A percentile compares a stretch with the other conserved stretches of the same genome.
Evolutionary conservation across 2,329 filamentous ascomycete species (phyloP).

Genomic region (Phaeosphaeria sp.): DNA sequence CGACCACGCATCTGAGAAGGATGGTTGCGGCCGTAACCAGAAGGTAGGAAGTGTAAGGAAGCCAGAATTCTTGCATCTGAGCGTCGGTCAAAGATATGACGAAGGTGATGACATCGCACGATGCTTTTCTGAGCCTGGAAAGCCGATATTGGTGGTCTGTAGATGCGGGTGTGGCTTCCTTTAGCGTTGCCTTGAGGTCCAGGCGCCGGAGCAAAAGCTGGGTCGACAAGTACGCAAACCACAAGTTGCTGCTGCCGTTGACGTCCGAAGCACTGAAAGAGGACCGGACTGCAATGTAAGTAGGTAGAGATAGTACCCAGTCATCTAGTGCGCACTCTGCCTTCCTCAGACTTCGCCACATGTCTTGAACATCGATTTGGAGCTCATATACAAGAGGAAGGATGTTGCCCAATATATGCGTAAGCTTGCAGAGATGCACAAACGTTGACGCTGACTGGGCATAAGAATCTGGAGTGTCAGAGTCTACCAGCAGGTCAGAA

Average conservation of each 20-base stretch:
- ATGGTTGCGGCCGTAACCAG: constrained; percentile 26
- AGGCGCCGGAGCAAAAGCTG: constrained; percentile 21
- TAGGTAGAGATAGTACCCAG: constrained; percentile 17
- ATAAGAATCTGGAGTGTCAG: not conserved
- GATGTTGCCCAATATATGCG: constrained; percentile 22
- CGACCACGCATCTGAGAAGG: constrained; percentile 22
- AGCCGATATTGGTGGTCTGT: constrained; percentile 20
- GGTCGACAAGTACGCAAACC: constrained; percentile 23
- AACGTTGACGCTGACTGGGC: constrained; percentile 10
- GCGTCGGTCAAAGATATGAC: constrained; percentile 11
- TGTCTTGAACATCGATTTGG: constrained; percentile 4
- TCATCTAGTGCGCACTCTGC: constrained; percentile 18
- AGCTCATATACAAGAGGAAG: constrained; percentile 25
- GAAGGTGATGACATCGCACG: constrained; percentile 11
- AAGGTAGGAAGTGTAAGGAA: constrained; percentile 27
- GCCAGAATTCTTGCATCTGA: constrained; percentile 27
- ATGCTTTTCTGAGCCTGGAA: constrained; percentile 14
- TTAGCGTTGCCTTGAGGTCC: constrained; percentile 13
- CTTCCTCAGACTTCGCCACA: constrained; percentile 14
- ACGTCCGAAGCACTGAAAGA: not conserved
- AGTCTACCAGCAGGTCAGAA: not conserved
- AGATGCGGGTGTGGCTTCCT: not conserved
- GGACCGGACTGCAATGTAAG: constrained; percentile 1
- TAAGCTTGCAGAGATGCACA: constrained; percentile 23
- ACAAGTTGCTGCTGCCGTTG: constrained; percentile 24